Evolutionary conservation across 169 alveolate species (phyloP), one percentile per base, ranked within the genome.

Genomic region (Pseudocohnilembus persalinus): DNA sequence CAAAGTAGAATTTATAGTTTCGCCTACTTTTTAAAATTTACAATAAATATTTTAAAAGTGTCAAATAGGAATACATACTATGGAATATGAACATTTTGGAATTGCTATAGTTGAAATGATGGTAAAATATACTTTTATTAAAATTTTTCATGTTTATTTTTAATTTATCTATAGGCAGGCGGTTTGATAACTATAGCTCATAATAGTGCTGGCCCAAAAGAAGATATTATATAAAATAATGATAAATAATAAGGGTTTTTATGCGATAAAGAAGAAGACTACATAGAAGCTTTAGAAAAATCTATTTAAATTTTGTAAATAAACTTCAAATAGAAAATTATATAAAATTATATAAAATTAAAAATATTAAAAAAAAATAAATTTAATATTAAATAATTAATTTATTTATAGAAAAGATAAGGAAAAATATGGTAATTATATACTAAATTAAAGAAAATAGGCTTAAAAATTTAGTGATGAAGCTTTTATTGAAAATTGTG

Each of bases 1-100:
- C 29, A 74, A 86, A 35, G 76, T 86, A 26, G 63, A 33, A 31
- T 75, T 86, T 83, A 30, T 80, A 31, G 76, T 73, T 74, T 80
- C 73, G 29, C 83, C 81, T 0, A 74, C 86, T 29, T 86, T 63
- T 82, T 28, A 79, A 31, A 64, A 86, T 28, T 30, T 86, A 15
- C 29, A 49, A 32, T 29, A 86, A 35, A n/a, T 74, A 35, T 29
- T 86, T 29, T 72, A 78, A 29, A 24, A 73, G 30, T 74, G 90
- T 26, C 92, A 91, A 85, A 95, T 95, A 25, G 98, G 97, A n/a
- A 75, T 97, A n/a, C 99, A 97, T 79, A 95, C 98, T 25, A 97
- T 97, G 99, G 88, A 88, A 83, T 92, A 92, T 80, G 99, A 97
- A 75, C 99, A 97, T 84, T 97, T 97, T 85, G 99, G 99, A 29